Percentiles rank a stretch among this genome's conserved stretches.
These are phyloP conservation scores for Furcasterigmium furcatum DNA, from an alignment of 2,329 filamentous ascomycete genomes.

Conservation along the genomic window DNA sequence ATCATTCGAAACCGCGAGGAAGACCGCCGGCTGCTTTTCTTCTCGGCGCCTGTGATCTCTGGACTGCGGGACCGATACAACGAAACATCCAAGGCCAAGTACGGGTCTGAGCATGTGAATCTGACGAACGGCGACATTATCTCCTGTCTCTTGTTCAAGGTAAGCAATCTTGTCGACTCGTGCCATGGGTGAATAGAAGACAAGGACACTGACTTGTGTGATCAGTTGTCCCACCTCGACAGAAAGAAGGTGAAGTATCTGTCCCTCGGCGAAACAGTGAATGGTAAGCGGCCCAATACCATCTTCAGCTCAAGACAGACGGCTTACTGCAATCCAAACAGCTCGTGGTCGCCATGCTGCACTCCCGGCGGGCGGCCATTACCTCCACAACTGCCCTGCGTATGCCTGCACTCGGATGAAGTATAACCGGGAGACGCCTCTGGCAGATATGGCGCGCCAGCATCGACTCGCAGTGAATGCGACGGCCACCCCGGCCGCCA, in stretches of 20 bases:
- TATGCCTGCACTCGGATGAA: conserved; percentile 5
- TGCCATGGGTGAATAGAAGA: no score
- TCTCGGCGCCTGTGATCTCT: conserved; percentile 3
- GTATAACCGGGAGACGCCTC: conserved; percentile 9
- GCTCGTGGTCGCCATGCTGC: conserved; percentile 12
- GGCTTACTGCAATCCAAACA: not conserved
- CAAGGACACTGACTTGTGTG: no score
- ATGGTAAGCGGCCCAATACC: conserved; percentile 1
- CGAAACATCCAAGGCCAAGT: conserved; percentile 2
- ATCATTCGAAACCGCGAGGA: conserved; percentile 6
- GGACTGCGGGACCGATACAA: conserved; percentile 8
- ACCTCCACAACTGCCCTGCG: conserved; percentile 14
- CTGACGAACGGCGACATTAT: conserved; percentile 7
- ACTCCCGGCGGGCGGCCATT: conserved; percentile 7
- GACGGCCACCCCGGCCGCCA: not conserved
- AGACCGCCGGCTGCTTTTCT: conserved; percentile 1
- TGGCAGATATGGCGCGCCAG: conserved; percentile 10
- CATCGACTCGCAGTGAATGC: conserved; percentile 16
- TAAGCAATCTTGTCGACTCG: no score
- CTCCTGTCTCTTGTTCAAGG: no score
- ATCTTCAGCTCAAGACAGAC: no score
- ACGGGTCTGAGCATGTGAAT: conserved; percentile 1
- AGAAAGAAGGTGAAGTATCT: conserved; percentile 10
- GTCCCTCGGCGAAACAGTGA: conserved; percentile 1
- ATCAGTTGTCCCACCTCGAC: conserved; percentile 10